phyloP scores from a whole-genome alignment of 768 basidiomycete species.

The Boletus patriciae region DNA sequence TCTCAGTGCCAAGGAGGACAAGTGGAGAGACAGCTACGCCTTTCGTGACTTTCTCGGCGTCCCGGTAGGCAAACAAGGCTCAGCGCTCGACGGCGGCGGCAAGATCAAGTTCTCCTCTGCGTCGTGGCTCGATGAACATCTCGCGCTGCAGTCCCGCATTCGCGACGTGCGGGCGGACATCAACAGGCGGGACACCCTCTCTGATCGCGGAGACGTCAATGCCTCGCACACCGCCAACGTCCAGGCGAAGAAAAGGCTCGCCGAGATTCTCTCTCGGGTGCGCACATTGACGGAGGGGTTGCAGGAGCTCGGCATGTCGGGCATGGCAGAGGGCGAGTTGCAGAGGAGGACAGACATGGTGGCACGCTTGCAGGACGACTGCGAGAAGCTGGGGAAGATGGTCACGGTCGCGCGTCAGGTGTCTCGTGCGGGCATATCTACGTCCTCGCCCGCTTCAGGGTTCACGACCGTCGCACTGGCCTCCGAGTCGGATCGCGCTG shows the following conservation, averaged over 20 bases:
- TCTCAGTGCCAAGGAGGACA: constrained; percentile 73
- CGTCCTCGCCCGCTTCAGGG: constrained; percentile 28
- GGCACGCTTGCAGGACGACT: constrained; percentile 84
- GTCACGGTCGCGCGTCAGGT: constrained; percentile 70
- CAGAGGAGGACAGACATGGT: constrained; percentile 88
- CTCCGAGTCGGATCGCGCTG: constrained; percentile 60
- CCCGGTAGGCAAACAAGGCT: constrained; percentile 59
- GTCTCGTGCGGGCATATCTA: constrained; percentile 37
- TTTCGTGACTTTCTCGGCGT: constrained; percentile 89
- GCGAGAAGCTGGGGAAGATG: constrained; percentile 84
- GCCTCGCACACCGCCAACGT: constrained; percentile 80
- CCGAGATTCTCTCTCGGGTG: constrained; percentile 72
- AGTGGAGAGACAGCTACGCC: constrained; percentile 75
- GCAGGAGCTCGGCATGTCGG: constrained; percentile 59
- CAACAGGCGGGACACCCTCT: constrained; percentile 83
- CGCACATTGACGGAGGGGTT: constrained; percentile 69
- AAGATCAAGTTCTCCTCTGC: constrained; percentile 64
- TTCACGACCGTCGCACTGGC: constrained; percentile 35
- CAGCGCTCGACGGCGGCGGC: constrained; percentile 23
- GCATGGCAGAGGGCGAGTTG: constrained; percentile 90
- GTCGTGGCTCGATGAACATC: constrained; percentile 89
- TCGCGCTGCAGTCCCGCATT: constrained; percentile 70
- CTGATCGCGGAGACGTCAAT: constrained; percentile 68
- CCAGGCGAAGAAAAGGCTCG: constrained; percentile 82
- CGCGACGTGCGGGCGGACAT: constrained; percentile 84